Evolutionary conservation across 176 grass and related monocot genomes (phyloP), one percentile per base, ranked within the genome.

Genomic region (Oryza glaberrima): DNA sequence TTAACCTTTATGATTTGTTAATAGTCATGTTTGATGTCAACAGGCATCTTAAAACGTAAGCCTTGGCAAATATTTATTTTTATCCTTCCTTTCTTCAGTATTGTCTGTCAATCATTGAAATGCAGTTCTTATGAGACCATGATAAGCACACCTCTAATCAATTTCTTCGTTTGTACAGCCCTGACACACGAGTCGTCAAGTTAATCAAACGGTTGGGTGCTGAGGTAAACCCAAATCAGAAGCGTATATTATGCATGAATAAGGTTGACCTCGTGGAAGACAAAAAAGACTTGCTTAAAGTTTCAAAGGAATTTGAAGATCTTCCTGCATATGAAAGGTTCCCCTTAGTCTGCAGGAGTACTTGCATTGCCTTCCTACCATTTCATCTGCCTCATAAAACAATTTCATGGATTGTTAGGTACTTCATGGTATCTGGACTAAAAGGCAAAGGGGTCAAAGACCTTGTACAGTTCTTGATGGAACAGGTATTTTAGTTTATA

Each of bases 171-270:
- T 73, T 81, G 75, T 94, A 8, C 88, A 98, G 96, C 73, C 91
- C 91, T 81, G 96, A 98, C 76, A 81, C 28, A 3, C 87, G 96
- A 87, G 96, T 98, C 32, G 86, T 89, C 75, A 95, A 92, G 75
- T 92, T 98, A 73, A 92, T 98, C 83, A 90, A 88, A 89, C 85
- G 78, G 74, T 80, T 98, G 56, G 96, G 93, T 72, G 45, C 84
- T n/a, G 87, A 95, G 81, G 80, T 85, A 40, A 85, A 89, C 47
- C 85, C 93, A 83, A 86, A 88, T 58, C 93, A 98, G 88, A 94
- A 93, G 81, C 91, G 96, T 67, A 83, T 98, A 74, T 90, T 98
- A 82, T 98, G 96, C 90, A 95, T 98, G 96, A 98, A 98, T 79
- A 98, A 98, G 81, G 83, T 98, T 81, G 96, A 98, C 58, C 82